Conservation (phyloP, 2,329 filamentous ascomycete genomes). For the Xylaria sp. region DNA sequence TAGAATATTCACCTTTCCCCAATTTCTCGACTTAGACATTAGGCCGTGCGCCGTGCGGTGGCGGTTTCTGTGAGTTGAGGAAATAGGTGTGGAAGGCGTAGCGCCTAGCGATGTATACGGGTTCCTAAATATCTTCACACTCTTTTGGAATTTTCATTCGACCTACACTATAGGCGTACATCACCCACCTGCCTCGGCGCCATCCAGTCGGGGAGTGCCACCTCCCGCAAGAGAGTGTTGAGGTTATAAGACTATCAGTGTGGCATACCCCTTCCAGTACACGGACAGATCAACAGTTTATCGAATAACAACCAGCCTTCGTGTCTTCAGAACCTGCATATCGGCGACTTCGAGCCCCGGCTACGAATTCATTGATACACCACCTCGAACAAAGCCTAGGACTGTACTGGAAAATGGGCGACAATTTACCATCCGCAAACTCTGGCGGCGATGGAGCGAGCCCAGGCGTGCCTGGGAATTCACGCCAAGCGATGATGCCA, state of each 20-base stretch:
- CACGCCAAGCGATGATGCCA: slow-evolving; percentile 38
- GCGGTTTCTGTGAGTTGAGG: slow-evolving; percentile 32
- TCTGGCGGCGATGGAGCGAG: slow-evolving; percentile 46
- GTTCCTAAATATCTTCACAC: slow-evolving; percentile 15
- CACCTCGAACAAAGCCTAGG: slow-evolving; percentile 5
- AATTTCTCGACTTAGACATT: background rate
- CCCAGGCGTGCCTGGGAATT: slow-evolving; percentile 39
- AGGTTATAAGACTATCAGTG: slow-evolving; percentile 17
- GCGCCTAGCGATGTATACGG: slow-evolving; percentile 15
- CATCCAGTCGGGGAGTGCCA: background rate
- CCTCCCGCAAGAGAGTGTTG: slow-evolving; percentile 5
- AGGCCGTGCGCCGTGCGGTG: slow-evolving; percentile 30
- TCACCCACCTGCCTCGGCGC: slow-evolving; percentile 7
- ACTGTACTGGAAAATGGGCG: slow-evolving; percentile 50
- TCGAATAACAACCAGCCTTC: slow-evolving; percentile 15
- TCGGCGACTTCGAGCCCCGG: slow-evolving; percentile 20
- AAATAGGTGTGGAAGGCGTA: slow-evolving; percentile 23
- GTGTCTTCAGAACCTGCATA: slow-evolving; percentile 12
- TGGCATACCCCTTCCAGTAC: slow-evolving; percentile 13
- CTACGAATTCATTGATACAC: slow-evolving; percentile 12
- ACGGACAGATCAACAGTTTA: slow-evolving; percentile 17
- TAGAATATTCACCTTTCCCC: slow-evolving; percentile 27
- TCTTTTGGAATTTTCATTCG: background rate
- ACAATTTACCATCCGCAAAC: slow-evolving; percentile 47
- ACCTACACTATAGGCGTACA: slow-evolving; percentile 5